phyloP scores from a whole-genome alignment of 1,139 yeast species.

The Yamadazyma dendronema region DNA sequence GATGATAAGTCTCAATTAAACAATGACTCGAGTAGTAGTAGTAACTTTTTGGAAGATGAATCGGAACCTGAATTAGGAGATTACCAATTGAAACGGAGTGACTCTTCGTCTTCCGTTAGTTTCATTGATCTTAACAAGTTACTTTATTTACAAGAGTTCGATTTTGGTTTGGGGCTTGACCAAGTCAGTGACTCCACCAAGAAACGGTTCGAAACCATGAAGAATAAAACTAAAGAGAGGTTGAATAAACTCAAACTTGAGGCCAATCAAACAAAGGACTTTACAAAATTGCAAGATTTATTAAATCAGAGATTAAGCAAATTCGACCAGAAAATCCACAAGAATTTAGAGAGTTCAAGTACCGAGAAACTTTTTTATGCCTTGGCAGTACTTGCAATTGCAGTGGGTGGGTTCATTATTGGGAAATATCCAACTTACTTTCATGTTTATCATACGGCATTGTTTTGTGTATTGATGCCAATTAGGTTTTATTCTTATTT shows the following conservation, averaged over 20 bases:
- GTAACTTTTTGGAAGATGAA: conserved; percentile 8
- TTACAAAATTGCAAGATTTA: conserved; percentile 31
- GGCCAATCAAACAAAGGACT: conserved; percentile 19
- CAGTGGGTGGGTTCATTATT: conserved; percentile 70
- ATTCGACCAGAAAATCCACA: conserved; percentile 57
- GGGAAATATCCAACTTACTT: conserved; percentile 77
- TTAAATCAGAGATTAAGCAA: conserved; percentile 44
- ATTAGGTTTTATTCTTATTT: conserved; percentile 81
- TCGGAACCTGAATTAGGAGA: conserved; percentile 6
- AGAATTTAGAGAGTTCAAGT: conserved; percentile 50
- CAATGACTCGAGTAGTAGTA: conserved; percentile 1
- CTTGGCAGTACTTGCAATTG: conserved; percentile 64
- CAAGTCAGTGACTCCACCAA: conserved; percentile 37
- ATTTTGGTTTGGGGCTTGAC: conserved; percentile 42
- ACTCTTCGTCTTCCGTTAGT: conserved; percentile 34
- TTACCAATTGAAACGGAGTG: conserved; percentile 21
- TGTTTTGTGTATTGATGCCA: conserved; percentile 71
- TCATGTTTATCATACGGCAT: conserved; percentile 69
- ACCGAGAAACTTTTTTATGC: conserved; percentile 87
- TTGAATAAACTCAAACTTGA: conserved; percentile 22
- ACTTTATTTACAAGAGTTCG: conserved; percentile 41
- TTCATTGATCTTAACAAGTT: conserved; percentile 39
- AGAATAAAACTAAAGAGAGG: conserved; percentile 32
- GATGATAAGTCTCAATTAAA: not conserved
- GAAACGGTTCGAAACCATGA: conserved; percentile 37